These are phyloP conservation scores for Hanseniaspora vineae DNA, from an alignment of 805 yeast genomes.

Conservation along the genomic window DNA sequence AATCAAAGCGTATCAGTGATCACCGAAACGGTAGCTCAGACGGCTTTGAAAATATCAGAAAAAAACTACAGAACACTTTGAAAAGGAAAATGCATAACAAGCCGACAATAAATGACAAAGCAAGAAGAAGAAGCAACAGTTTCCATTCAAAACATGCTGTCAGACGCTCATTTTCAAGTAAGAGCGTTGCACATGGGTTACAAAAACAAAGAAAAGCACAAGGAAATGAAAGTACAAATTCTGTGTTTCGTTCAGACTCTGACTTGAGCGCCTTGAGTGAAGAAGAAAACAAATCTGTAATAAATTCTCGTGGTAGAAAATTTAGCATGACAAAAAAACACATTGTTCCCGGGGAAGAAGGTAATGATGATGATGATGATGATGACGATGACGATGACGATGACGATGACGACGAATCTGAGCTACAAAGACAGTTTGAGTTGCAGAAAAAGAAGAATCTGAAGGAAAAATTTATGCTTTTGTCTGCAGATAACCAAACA, in stretches of 20 bases:
- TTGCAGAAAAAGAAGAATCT: conserved; percentile 5
- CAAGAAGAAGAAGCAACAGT: too few relatives aligned
- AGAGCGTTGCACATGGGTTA: too few relatives aligned
- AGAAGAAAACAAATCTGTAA: too few relatives aligned
- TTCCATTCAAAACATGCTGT: too few relatives aligned
- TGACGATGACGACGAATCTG: neutral
- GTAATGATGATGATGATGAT: conserved; percentile 18
- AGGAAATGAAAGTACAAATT: too few relatives aligned
- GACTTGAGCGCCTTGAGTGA: too few relatives aligned
- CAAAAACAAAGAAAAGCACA: too few relatives aligned
- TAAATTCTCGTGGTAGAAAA: too few relatives aligned
- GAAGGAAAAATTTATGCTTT: conserved; percentile 4
- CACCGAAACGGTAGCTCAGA: neutral
- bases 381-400: conserved; percentile 1
- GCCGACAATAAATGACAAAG: neutral
- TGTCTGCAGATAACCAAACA: neutral
- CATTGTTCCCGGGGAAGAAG: neutral
- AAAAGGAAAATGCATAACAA: neutral
- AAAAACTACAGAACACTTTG: neutral
- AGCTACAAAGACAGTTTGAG: neutral
- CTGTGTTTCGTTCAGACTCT: too few relatives aligned
- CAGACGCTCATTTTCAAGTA: too few relatives aligned
- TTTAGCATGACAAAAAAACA: too few relatives aligned
- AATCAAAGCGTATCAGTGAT: too few relatives aligned
- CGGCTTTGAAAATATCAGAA: neutral